A percentile compares a stretch with the other conserved stretches of the same genome.
phyloP scores from a whole-genome alignment of 2,329 filamentous ascomycete species.

The Microdochium nivale region DNA sequence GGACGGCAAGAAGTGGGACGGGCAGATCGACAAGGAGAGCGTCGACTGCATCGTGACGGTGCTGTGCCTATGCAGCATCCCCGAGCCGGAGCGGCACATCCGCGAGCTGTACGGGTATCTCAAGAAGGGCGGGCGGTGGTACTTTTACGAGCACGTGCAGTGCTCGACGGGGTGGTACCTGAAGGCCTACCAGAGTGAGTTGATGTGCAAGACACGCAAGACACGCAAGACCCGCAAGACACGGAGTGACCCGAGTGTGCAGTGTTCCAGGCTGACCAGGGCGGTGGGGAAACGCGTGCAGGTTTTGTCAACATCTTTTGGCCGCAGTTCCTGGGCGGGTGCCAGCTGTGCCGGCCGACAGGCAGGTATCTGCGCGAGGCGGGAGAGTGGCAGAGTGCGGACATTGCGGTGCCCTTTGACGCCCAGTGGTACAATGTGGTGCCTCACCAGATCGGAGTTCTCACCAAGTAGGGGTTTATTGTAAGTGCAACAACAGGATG shows the following conservation, averaged over 20 bases:
- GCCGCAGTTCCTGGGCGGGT: slow-evolving; percentile 43
- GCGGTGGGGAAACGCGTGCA: slow-evolving; percentile 12
- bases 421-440: slow-evolving; percentile 33
- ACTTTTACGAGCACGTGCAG: slow-evolving; percentile 53
- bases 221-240: no score
- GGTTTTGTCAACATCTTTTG: slow-evolving; percentile 43
- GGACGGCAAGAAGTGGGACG: slow-evolving; percentile 29
- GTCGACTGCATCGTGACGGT: slow-evolving; percentile 53
- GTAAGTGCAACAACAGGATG: no score
- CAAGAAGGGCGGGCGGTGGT: slow-evolving; percentile 54
- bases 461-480: slow-evolving; percentile 46
- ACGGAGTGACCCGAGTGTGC: no score
- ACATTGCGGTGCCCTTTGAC: slow-evolving; percentile 30
- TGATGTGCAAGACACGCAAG: background rate
- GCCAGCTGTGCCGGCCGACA: slow-evolving; percentile 40
- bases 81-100: slow-evolving; percentile 47
- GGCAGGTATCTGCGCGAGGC: slow-evolving; percentile 34
- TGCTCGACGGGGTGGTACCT: slow-evolving; percentile 29
- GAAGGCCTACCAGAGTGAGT: slow-evolving; percentile 42
- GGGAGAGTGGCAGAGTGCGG: slow-evolving; percentile 40
- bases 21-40: slow-evolving; percentile 38
- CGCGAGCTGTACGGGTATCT: slow-evolving; percentile 46
- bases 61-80: slow-evolving; percentile 56
- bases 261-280: no score
- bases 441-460: slow-evolving; percentile 41